Evolutionary conservation across 805 yeast genomes (phyloP).

Genomic region (Saccharomyces paradoxus): DNA sequence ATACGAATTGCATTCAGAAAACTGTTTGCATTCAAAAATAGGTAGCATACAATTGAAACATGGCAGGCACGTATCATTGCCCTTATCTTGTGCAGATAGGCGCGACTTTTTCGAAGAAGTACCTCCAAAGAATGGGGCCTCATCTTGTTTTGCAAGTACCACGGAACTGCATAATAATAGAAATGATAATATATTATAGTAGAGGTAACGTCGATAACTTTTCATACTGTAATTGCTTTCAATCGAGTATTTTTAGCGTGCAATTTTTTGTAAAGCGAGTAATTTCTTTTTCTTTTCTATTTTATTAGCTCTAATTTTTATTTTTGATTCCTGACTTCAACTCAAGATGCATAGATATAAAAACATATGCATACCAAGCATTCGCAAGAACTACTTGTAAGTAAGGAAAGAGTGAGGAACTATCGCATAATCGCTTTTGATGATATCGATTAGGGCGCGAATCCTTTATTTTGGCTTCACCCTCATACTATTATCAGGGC

Average conservation of each 20-base stretch:
- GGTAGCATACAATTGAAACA: conserved; percentile 94
- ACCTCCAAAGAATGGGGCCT: neutral
- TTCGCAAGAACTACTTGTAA: neutral
- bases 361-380: neutral
- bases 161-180: neutral
- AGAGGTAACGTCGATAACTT: neutral
- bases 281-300: neutral
- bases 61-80: conserved; percentile 60
- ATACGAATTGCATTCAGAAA: conserved; percentile 75
- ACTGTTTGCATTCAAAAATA: conserved; percentile 82
- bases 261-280: neutral
- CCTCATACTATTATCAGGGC: neutral
- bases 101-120: neutral
- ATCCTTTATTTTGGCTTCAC: neutral
- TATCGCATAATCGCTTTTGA: neutral
- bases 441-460: neutral
- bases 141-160: neutral
- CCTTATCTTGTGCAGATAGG: neutral
- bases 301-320: neutral
- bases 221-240: neutral
- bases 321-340: neutral
- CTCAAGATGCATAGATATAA: neutral
- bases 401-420: neutral
- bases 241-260: neutral
- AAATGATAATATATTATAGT: neutral